Evolutionary conservation across 345 rosid species (phyloP).

Genomic region (Arabis hirsuta): DNA sequence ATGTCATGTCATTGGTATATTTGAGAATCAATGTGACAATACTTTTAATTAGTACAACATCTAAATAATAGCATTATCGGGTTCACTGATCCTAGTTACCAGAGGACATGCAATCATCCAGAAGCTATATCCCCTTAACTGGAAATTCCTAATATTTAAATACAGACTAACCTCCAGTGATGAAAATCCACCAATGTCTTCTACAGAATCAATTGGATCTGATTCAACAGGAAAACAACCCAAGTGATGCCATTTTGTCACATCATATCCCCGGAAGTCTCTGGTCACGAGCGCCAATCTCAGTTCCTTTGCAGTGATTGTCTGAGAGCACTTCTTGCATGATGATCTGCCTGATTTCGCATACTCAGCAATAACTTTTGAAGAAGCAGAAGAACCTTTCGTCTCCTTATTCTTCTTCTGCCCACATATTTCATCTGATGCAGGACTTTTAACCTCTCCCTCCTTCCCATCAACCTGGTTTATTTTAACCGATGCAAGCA

Average conservation of each 20-base stretch:
- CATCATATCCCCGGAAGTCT: conserved; percentile 69
- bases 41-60: not conserved
- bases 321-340: conserved; percentile 75
- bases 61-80: not conserved
- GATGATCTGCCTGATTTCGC: conserved; percentile 85
- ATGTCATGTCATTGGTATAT: conserved; percentile 5
- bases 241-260: conserved; percentile 80
- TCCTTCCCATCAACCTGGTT: conserved; percentile 22
- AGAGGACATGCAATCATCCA: conserved; percentile 25
- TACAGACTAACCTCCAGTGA: conserved; percentile 58
- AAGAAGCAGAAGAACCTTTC: conserved; percentile 23
- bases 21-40: not conserved
- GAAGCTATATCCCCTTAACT: conserved; percentile 2
- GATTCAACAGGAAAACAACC: conserved; percentile 56
- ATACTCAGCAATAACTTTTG: conserved; percentile 64
- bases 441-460: conserved; percentile 7
- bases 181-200: conserved; percentile 63
- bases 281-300: conserved; percentile 65
- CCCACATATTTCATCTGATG: conserved; percentile 17
- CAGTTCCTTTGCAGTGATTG: conserved; percentile 57
- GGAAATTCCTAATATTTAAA: conserved; percentile 4
- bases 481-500: conserved; percentile 9
- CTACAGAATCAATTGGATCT: conserved; percentile 43
- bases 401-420: conserved; percentile 25
- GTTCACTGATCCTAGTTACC: conserved; percentile 1